Conservation (phyloP, 176 grass and related monocot species). For the Urochloa ruziziensis region DNA sequence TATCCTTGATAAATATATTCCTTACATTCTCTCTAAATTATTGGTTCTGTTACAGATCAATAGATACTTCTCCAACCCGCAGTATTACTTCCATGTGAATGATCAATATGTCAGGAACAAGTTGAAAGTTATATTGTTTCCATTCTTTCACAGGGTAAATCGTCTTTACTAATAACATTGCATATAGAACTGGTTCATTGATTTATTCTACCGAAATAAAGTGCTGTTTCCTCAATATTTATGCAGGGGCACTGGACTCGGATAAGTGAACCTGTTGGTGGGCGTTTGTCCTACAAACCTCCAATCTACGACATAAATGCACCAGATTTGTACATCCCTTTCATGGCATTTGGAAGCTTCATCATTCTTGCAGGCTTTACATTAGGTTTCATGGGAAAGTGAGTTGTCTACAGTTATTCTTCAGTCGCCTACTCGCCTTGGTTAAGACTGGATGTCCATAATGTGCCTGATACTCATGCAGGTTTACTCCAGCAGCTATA, state of each 20-base stretch:
- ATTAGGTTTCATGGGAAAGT: constrained; percentile 82
- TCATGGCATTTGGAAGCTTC: constrained; percentile 92
- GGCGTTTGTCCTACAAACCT: constrained; percentile 76
- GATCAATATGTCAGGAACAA: constrained; percentile 93
- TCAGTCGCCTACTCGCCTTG: background rate
- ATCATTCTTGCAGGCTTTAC: constrained; percentile 74
- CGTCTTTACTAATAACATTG: background rate
- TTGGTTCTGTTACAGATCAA: constrained; percentile 52
- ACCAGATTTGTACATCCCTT: constrained; percentile 91
- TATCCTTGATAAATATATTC: background rate
- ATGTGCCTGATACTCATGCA: background rate
- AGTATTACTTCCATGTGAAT: constrained; percentile 99
- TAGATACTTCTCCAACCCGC: constrained; percentile 78
- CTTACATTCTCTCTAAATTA: background rate
- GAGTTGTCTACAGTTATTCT: constrained; percentile 21
- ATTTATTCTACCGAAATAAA: background rate
- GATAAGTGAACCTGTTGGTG: constrained; percentile 87
- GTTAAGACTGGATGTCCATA: background rate
- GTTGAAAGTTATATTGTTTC: constrained; percentile 85
- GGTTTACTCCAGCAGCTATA: constrained; percentile 86
- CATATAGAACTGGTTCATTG: background rate
- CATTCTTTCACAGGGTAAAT: constrained; percentile 82
- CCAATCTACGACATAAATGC: constrained; percentile 96
- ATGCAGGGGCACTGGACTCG: constrained; percentile 92
- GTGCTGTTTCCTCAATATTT: background rate